phyloP scores from a whole-genome alignment of 176 grass and related monocot genomes.

The Cymbopogon citratus region DNA sequence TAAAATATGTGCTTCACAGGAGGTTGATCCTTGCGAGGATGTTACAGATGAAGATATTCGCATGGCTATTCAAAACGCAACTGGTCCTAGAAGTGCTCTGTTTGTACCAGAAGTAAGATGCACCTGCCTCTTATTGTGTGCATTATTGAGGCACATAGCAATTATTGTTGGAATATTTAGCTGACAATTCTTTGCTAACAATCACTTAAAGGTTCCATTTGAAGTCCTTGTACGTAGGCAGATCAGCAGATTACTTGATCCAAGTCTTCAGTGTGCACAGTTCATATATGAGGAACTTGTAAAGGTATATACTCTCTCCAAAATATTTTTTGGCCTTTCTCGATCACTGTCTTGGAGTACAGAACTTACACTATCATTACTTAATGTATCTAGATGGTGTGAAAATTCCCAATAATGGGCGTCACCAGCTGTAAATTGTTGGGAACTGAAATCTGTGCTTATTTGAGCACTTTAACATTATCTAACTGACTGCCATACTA shows the following conservation, averaged over 20 bases:
- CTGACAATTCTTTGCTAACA: constrained; percentile 28
- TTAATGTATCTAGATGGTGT: not conserved
- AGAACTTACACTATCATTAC: not conserved
- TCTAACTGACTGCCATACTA: not conserved
- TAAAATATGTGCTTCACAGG: constrained; percentile 39
- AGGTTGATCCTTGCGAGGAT: constrained; percentile 97
- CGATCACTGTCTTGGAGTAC: not conserved
- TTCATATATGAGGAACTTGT: constrained; percentile 96
- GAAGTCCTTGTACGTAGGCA: constrained; percentile 92
- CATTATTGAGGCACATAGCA: not conserved
- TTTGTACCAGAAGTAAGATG: constrained; percentile 86
- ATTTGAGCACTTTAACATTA: constrained; percentile 7
- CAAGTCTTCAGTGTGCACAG: constrained; percentile 90
- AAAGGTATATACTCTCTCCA: constrained; percentile 47
- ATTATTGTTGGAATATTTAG: not conserved
- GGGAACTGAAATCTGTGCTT: not conserved
- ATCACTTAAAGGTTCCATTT: constrained; percentile 72
- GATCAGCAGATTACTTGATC: constrained; percentile 87
- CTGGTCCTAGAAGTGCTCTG: constrained; percentile 88
- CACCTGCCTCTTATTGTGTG: not conserved
- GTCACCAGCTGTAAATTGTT: not conserved
- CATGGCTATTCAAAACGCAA: constrained; percentile 98
- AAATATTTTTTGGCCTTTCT: not conserved
- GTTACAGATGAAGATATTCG: constrained; percentile 95
- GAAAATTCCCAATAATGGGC: not conserved